Evolutionary conservation across 768 basidiomycete genomes (phyloP).

Genomic region (Xerocomellus chrysenteron): DNA sequence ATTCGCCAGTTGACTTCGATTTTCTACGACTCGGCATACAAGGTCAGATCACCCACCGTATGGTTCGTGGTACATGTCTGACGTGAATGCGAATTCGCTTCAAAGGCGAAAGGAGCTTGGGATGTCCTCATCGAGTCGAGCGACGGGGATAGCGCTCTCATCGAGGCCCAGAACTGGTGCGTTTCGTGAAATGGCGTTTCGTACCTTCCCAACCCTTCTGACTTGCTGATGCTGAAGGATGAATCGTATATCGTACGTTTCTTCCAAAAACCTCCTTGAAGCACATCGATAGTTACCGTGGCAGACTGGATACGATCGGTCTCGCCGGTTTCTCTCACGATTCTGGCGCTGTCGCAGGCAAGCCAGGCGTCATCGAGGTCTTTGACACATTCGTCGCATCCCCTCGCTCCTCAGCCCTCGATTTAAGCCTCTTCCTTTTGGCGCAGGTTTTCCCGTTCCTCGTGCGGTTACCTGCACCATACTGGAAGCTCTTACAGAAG

Average conservation of each 20-base stretch:
- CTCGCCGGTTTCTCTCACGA: constrained; percentile 61
- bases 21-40: constrained; percentile 39
- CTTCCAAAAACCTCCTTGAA: too few species aligned
- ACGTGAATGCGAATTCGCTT: background rate
- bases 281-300: background rate
- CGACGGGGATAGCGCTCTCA: constrained; percentile 17
- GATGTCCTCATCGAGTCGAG: constrained; percentile 23
- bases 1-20: constrained; percentile 36
- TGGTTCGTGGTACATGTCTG: background rate
- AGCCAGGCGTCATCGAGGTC: constrained; percentile 40
- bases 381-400: constrained; percentile 37
- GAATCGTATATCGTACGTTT: constrained; percentile 35
- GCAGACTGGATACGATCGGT: constrained; percentile 55
- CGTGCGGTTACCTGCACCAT: constrained; percentile 35
- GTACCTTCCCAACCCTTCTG: background rate
- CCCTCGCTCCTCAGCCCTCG: constrained; percentile 20
- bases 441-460: constrained; percentile 38
- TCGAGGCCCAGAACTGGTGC: constrained; percentile 39
- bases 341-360: constrained; percentile 52
- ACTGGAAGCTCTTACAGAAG: constrained; percentile 29
- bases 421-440: constrained; percentile 36
- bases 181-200: background rate
- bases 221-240: constrained; percentile 19
- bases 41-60: background rate
- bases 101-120: constrained; percentile 33